Evolutionary conservation across 139 green algal species (phyloP), one percentile per base, ranked within the genome.

Genomic region (Closterium sp.): DNA sequence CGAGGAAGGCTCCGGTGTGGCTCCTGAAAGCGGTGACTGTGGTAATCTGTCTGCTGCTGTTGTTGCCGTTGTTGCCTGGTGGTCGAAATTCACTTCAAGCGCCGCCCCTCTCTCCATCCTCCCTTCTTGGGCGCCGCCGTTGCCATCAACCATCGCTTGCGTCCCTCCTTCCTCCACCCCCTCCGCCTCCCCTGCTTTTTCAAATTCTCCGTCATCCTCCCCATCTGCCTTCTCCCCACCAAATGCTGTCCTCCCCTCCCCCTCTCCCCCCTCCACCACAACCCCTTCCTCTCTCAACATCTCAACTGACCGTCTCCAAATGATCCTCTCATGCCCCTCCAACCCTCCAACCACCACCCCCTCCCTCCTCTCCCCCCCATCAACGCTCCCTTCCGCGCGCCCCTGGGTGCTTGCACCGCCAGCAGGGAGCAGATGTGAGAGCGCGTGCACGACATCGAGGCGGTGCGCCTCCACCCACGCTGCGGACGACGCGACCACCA

Each of bases 271-370:
- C 2, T 90, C 21, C 55, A 91, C 81, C 23, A 85, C 90, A 12
- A 93, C 32, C 4, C 90, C 92, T 84, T 93, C 92, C 43, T 94
- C 87, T 6, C 84, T 84, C 21, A 94, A 84, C 84, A 94, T 94
- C 23, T 86, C 92, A 38, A 64, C 33, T 25, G 85, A 89, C 64
- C 84, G 84, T 36, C 92, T 55, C 92, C 92, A 94, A 28, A 86
- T n/a, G 35, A 94, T 69, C 43, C 43, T 69, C 43, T 69, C 43
- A 69, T 69, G 43, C 43, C 9, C 43, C 43, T 69, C 43, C 43
- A 25, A 28, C 8, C 10, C 43, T 25, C 43, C 8, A 9, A 1
- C 9, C 43, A 12, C 43, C 23, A 25, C 12, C 43, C 43, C 43
- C 12, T 69, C 43, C 43, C 10, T 69, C 43, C 43, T 16, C 43